A percentile compares a stretch with the other conserved stretches of the same genome.
Evolutionary conservation across 78 protist species (phyloP).

Genomic region (Neovahlkampfia damariscottae): DNA sequence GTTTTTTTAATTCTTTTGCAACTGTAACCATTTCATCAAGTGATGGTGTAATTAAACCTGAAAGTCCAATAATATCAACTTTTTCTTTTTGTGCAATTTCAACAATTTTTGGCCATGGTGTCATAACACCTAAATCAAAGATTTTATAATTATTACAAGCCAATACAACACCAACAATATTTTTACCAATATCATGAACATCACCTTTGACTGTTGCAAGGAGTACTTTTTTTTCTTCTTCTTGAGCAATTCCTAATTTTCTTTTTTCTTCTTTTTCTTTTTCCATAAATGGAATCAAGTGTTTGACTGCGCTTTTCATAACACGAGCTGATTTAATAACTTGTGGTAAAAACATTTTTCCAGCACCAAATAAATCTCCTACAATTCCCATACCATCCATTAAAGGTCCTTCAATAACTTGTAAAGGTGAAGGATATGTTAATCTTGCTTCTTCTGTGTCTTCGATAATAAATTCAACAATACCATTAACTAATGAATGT

Average conservation of each 20-base stretch:
- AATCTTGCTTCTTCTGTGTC: conserved; percentile 88
- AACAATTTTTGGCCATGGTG: conserved; percentile 69
- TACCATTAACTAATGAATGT: conserved; percentile 88
- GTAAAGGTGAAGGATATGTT: conserved; percentile 24
- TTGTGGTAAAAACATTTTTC: conserved; percentile 98
- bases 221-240: conserved; percentile 27
- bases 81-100: conserved; percentile 44
- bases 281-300: conserved; percentile 93
- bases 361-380: conserved; percentile 96
- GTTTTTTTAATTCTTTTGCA: conserved; percentile 81
- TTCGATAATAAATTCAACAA: conserved; percentile 63
- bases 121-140: conserved; percentile 90
- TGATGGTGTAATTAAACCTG: conserved; percentile 97
- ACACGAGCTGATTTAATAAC: conserved; percentile 95
- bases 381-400: conserved; percentile 93
- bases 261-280: conserved; percentile 47
- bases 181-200: conserved; percentile 99
- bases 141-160: conserved; percentile 93
- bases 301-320: conserved; percentile 94
- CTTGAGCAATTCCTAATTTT: background rate
- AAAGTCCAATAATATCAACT: conserved; percentile 87
- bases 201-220: conserved; percentile 98
- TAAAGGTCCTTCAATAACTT: conserved; percentile 91
- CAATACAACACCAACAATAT: conserved; percentile 93
- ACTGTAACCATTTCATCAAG: conserved; percentile 93